phyloP scores from a whole-genome alignment of 2,329 filamentous ascomycete genomes.

The Endothia cerciana region DNA sequence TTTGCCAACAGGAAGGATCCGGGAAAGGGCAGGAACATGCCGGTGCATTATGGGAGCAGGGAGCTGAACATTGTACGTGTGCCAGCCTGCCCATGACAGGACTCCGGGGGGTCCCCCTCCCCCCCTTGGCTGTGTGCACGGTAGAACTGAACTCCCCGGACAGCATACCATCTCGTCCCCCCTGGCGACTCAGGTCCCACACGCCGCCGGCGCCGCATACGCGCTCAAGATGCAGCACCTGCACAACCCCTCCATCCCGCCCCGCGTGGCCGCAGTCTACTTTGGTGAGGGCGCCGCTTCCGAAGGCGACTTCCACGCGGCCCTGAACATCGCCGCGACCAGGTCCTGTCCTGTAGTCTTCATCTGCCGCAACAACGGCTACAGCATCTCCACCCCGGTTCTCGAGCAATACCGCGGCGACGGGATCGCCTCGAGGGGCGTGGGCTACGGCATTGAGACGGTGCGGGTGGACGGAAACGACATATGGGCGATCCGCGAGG shows the following conservation, averaged over 20 bases:
- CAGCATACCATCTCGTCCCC: conserved; percentile 78
- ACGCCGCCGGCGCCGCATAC: conserved; percentile 78
- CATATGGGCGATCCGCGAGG: conserved; percentile 76
- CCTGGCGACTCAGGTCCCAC: conserved; percentile 78
- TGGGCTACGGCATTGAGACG: conserved; percentile 84
- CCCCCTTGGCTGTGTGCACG: neutral
- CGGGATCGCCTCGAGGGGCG: conserved; percentile 75
- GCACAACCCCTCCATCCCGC: conserved; percentile 62
- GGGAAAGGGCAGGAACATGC: conserved; percentile 91
- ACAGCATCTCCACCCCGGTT: conserved; percentile 78
- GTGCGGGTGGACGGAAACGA: conserved; percentile 83
- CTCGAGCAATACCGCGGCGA: conserved; percentile 83
- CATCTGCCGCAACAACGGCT: conserved; percentile 83
- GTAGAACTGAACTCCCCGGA: conserved; percentile 27
- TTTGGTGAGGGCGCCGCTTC: conserved; percentile 82
- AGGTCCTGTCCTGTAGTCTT: conserved; percentile 76
- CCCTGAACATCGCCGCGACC: conserved; percentile 80
- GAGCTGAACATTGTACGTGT: conserved; percentile 78
- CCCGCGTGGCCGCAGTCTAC: conserved; percentile 72
- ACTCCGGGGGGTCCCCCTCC: neutral
- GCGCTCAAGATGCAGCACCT: conserved; percentile 74
- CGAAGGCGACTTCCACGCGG: conserved; percentile 83
- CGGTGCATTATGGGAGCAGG: conserved; percentile 89
- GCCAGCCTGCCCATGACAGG: conserved; percentile 9
- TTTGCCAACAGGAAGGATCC: conserved; percentile 84